These are phyloP conservation scores for Geotrichum macrosporum DNA, from an alignment of 1,139 yeast species.

Conservation along the genomic window DNA sequence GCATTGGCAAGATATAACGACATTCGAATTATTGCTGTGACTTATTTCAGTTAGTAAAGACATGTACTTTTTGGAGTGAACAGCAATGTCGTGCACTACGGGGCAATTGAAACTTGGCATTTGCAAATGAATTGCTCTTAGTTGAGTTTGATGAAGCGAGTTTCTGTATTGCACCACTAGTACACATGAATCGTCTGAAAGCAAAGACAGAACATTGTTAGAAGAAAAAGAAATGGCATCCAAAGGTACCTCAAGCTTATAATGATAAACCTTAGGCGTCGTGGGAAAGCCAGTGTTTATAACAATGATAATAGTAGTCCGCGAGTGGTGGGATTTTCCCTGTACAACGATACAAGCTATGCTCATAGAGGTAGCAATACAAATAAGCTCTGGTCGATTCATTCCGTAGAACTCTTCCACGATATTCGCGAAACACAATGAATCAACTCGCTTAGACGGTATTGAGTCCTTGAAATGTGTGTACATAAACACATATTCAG, in stretches of 20 bases:
- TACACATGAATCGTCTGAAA: not conserved
- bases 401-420: not conserved
- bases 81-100: constrained; percentile 1
- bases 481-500: constrained; percentile 17
- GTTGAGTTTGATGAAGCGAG: constrained; percentile 7
- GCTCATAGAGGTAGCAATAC: not conserved
- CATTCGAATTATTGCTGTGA: not conserved
- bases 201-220: constrained; percentile 1
- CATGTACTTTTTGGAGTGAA: constrained; percentile 3
- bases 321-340: constrained; percentile 1
- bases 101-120: not conserved
- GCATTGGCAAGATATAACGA: constrained; percentile 6
- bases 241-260: not conserved
- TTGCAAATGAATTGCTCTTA: constrained; percentile 9
- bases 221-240: constrained; percentile 9
- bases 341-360: constrained; percentile 9
- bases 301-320: constrained; percentile 1
- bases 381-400: constrained; percentile 1
- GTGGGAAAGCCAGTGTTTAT: constrained; percentile 9
- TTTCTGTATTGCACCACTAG: constrained; percentile 12
- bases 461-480: not conserved
- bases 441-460: not conserved
- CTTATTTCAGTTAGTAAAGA: not conserved
- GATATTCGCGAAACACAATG: constrained; percentile 5
- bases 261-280: constrained; percentile 4